Evolutionary conservation across 2,329 filamentous ascomycete species (phyloP).

Genomic region (Botrytis sinoallii): DNA sequence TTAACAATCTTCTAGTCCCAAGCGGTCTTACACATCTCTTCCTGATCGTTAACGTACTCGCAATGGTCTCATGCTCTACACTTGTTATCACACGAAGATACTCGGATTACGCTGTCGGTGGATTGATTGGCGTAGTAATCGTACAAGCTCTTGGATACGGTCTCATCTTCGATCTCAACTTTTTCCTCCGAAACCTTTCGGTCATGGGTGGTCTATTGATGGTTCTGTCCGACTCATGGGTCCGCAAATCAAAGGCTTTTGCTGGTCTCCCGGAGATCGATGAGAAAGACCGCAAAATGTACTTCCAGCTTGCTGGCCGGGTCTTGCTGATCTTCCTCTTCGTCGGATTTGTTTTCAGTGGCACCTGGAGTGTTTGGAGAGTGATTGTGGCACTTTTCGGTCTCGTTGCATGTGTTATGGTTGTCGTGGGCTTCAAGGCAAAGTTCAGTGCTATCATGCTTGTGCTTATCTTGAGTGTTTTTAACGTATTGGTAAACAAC

Average conservation of each 20-base stretch:
- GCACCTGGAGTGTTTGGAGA: conserved; percentile 87
- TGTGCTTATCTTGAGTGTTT: conserved; percentile 91
- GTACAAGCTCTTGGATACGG: conserved; percentile 95
- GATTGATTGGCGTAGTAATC: conserved; percentile 86
- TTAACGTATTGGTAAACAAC: conserved; percentile 98
- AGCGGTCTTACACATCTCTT: conserved; percentile 87
- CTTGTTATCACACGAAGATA: conserved; percentile 90
- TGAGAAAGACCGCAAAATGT: conserved; percentile 99
- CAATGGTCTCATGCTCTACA: conserved; percentile 77
- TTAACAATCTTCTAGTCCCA: conserved; percentile 60
- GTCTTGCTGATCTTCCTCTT: conserved; percentile 98
- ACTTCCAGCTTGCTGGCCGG: conserved; percentile 95
- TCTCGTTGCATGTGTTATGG: conserved; percentile 92
- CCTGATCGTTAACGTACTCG: conserved; percentile 83
- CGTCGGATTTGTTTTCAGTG: conserved; percentile 92
- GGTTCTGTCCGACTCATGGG: conserved; percentile 97
- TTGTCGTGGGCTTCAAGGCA: conserved; percentile 98
- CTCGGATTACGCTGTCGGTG: conserved; percentile 87
- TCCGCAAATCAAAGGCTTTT: conserved; percentile 94
- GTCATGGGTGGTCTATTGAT: conserved; percentile 96
- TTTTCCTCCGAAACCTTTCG: conserved; percentile 97
- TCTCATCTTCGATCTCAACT: conserved; percentile 98
- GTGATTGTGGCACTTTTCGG: conserved; percentile 81
- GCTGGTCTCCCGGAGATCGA: conserved; percentile 90
- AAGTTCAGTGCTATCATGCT: conserved; percentile 97